Evolutionary conservation across 2,329 filamentous ascomycete species (phyloP).

Genomic region (Corniculantispora saksenae): DNA sequence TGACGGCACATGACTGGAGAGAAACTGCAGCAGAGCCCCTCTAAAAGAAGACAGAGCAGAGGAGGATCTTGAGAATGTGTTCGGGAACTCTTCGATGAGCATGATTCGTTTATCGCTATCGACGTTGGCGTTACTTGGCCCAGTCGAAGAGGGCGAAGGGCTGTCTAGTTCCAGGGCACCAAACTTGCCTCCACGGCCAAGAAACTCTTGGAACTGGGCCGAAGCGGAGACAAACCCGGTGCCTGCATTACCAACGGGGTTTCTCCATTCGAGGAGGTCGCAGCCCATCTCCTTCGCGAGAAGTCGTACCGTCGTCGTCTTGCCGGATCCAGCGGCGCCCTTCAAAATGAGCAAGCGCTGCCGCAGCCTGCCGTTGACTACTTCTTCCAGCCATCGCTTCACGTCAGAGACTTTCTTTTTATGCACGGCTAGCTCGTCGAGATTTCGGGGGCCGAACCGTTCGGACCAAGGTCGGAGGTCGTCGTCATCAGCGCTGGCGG

Average conservation of each 20-base stretch:
- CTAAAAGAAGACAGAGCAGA: conserved; percentile 70
- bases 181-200: conserved; percentile 79
- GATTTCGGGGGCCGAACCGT: conserved; percentile 70
- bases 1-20: conserved; percentile 66
- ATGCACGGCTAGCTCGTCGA: conserved; percentile 89
- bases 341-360: conserved; percentile 83
- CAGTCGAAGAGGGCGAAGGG: conserved; percentile 30
- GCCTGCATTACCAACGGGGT: conserved; percentile 65
- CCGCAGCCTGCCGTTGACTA: conserved; percentile 63
- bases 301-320: conserved; percentile 82
- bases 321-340: conserved; percentile 87
- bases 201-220: conserved; percentile 87
- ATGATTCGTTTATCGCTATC: conserved; percentile 55
- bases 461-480: conserved; percentile 84
- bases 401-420: conserved; percentile 93
- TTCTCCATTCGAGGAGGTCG: conserved; percentile 87
- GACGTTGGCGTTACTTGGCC: conserved; percentile 23
- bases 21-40: conserved; percentile 70
- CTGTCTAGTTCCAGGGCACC: conserved; percentile 61
- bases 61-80: conserved; percentile 69
- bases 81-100: conserved; percentile 80
- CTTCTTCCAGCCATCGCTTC: conserved; percentile 75
- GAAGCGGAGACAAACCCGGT: conserved; percentile 69
- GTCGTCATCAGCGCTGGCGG: conserved; percentile 39
- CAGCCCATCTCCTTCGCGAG: conserved; percentile 76